These are phyloP conservation scores for Lactarius trivialis DNA, from an alignment of 768 basidiomycete genomes.

Conservation along the genomic window DNA sequence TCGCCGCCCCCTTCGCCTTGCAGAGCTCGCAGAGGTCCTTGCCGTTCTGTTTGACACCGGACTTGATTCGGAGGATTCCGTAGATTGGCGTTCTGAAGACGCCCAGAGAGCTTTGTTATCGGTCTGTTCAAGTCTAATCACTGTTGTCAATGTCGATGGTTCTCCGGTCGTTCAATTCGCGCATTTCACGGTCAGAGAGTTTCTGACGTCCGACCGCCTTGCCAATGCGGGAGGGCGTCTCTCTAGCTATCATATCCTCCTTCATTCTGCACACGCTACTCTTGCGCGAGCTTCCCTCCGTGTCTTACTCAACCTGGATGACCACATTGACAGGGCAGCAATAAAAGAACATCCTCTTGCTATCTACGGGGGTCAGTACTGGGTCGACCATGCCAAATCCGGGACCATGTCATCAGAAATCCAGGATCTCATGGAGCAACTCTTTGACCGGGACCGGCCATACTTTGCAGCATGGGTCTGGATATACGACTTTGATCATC, in stretches of 20 bases:
- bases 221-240: neutral
- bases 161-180: slow-evolving; percentile 2
- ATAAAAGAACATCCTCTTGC: neutral
- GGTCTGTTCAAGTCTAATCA: slow-evolving; percentile 1
- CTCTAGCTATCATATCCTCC: neutral
- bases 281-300: slow-evolving; percentile 3
- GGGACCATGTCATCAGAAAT: neutral
- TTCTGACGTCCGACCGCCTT: slow-evolving; percentile 1
- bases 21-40: slow-evolving; percentile 10
- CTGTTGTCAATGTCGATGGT: neutral
- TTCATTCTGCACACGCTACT: neutral
- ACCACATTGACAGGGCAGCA: neutral
- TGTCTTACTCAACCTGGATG: neutral
- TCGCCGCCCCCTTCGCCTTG: slow-evolving; percentile 3
- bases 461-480: slow-evolving; percentile 1
- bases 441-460: neutral
- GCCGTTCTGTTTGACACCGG: neutral
- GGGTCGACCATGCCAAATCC: slow-evolving; percentile 1
- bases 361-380: neutral
- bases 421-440: neutral
- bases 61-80: neutral
- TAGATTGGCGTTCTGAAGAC: neutral
- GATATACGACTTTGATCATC: slow-evolving; percentile 1
- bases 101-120: neutral
- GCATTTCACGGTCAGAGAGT: slow-evolving; percentile 11